phyloP scores from a whole-genome alignment of 441 rosid genomes.

The Gossypium laxum region DNA sequence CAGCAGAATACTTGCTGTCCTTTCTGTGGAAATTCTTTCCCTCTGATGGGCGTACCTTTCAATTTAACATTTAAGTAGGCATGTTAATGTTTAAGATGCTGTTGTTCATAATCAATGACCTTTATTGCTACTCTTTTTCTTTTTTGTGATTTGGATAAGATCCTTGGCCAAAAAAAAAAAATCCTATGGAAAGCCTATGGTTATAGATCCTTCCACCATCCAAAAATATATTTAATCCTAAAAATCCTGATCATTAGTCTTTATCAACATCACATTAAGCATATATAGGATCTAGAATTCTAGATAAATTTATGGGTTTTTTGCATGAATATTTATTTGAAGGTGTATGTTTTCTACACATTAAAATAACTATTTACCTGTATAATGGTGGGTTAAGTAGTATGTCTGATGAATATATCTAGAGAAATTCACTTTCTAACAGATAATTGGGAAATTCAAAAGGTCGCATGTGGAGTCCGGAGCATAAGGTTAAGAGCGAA shows the following conservation, averaged over 20 bases:
- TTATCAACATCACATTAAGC: too few relatives aligned
- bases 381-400: neutral
- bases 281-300: too few relatives aligned
- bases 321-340: neutral
- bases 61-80: neutral
- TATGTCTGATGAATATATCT: slow-evolving; percentile 20
- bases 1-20: slow-evolving; percentile 13
- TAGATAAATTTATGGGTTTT: neutral
- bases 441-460: slow-evolving; percentile 35
- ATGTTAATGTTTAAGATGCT: too few relatives aligned
- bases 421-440: slow-evolving; percentile 31
- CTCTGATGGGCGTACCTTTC: neutral
- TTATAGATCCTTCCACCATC: too few relatives aligned
- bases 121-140: too few relatives aligned
- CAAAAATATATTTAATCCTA: too few relatives aligned
- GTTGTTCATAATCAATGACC: too few relatives aligned
- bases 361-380: neutral
- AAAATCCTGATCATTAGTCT: too few relatives aligned
- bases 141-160: too few relatives aligned
- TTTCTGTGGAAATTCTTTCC: neutral
- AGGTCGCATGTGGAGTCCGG: slow-evolving; percentile 85
- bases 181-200: too few relatives aligned
- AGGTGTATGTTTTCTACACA: neutral
- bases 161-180: too few relatives aligned
- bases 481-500: slow-evolving; percentile 76